Conservation (phyloP, 805 yeast species). For the Brettanomyces naardenensis region DNA sequence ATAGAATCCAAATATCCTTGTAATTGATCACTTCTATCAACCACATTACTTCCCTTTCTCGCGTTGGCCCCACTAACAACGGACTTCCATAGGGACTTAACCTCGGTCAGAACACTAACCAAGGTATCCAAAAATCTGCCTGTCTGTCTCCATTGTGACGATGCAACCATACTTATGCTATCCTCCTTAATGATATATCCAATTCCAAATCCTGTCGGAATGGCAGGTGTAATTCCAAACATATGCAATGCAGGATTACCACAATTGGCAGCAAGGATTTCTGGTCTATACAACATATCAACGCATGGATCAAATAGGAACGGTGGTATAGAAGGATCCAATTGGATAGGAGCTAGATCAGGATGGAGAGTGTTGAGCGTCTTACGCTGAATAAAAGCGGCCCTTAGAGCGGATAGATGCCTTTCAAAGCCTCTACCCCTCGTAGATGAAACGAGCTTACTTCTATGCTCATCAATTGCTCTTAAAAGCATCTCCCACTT, state of each 20-base stretch:
- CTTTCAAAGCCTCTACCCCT: slow-evolving; percentile 65
- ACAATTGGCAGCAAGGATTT: slow-evolving; percentile 41
- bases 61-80: slow-evolving; percentile 7
- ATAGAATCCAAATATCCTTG: slow-evolving; percentile 23
- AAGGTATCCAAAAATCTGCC: slow-evolving; percentile 46
- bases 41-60: slow-evolving; percentile 1
- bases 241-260: slow-evolving; percentile 52
- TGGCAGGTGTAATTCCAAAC: slow-evolving; percentile 55
- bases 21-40: slow-evolving; percentile 13
- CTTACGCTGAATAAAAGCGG: slow-evolving; percentile 43
- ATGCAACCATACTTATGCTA: slow-evolving; percentile 40
- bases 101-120: slow-evolving; percentile 40
- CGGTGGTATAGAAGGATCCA: slow-evolving; percentile 28
- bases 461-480: slow-evolving; percentile 45
- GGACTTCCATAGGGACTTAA: slow-evolving; percentile 29
- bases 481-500: slow-evolving; percentile 44
- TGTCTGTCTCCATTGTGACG: slow-evolving; percentile 56
- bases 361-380: slow-evolving; percentile 38
- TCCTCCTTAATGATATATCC: slow-evolving; percentile 49
- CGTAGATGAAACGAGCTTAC: slow-evolving; percentile 42
- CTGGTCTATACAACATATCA: slow-evolving; percentile 29
- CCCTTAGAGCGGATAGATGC: slow-evolving; percentile 58
- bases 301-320: slow-evolving; percentile 35
- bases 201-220: slow-evolving; percentile 51
- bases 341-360: slow-evolving; percentile 26